Percentiles rank a stretch among this genome's conserved stretches.
phyloP scores from a whole-genome alignment of 768 basidiomycete species.

The Pulveroboletus ravenelii region DNA sequence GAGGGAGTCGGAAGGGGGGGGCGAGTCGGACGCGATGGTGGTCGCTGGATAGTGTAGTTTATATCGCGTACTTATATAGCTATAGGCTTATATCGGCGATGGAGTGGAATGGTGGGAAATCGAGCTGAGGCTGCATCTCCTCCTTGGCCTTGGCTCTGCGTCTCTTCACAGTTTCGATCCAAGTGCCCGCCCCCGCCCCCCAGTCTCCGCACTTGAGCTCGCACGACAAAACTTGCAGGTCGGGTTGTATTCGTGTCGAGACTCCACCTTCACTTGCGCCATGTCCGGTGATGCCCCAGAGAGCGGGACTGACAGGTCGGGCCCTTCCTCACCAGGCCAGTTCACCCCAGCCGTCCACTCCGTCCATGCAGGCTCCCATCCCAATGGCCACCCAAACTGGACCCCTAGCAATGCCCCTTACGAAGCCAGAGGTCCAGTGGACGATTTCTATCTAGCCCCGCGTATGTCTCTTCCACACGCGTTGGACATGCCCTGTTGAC shows the following conservation, averaged over 20 bases:
- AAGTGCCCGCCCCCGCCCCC: not conserved
- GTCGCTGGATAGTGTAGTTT: conserved; percentile 11
- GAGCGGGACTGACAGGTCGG: conserved; percentile 3
- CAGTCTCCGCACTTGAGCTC: not conserved
- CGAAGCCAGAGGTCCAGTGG: conserved; percentile 2
- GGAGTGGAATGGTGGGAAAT: conserved; percentile 13
- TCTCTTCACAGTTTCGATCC: not conserved
- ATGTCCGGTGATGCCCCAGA: conserved; percentile 30
- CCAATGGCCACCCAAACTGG: conserved; percentile 7
- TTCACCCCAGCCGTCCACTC: not conserved
- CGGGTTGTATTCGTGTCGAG: not conserved
- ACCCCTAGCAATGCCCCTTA: not conserved
- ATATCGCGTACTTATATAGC: not conserved
- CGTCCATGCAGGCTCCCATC: conserved; percentile 1
- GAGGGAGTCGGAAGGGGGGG: conserved; percentile 1
- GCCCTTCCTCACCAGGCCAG: conserved; percentile 5
- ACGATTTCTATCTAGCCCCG: conserved; percentile 18
- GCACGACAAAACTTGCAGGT: not conserved
- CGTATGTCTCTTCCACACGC: conserved; percentile 17
- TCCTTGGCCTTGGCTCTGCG: not conserved
- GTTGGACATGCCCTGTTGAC: conserved; percentile 7
- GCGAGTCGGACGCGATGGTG: conserved; percentile 16
- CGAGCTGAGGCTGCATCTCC: not conserved
- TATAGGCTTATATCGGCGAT: not conserved
- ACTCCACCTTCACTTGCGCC: not conserved